Evolutionary conservation across 805 yeast genomes (phyloP), one percentile per base, ranked within the genome.

Genomic region (Starmerella floris): DNA sequence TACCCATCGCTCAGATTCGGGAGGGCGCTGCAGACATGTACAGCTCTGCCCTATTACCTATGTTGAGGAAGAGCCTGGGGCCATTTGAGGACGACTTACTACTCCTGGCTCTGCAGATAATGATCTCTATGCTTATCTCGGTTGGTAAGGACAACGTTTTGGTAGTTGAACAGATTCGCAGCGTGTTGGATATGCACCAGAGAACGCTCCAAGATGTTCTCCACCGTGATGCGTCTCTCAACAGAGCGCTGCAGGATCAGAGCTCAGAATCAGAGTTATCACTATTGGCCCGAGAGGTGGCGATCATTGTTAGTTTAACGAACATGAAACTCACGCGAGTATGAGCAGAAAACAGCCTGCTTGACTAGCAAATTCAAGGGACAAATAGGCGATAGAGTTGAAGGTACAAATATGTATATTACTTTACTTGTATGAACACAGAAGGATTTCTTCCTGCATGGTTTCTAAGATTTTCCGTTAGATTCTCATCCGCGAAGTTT

Each of bases 11-110:
- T 0, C 83, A 80, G 55, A 73, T 81, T 0, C 74, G 82, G 48
- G 56, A 58, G 8, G 97, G 98, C 3, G 85, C 96, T 0, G 73
- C 74, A 39, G 79, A 77, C 42, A 63, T 88, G 41, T 61, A 85
- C 21, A 84, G 83, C 52, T 72, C 79, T 51, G 88, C 79, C 39
- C 58, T 88, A 6, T 77, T 85, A 57, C 70, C 74, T 16, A 65
- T 74, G 1, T 65, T 87, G 41, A 71, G 67, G 43, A 73, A 79
- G 31, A 62, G 62, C 17, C 72, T 84, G 48, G 62, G 83, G 35
- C 58, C 65, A 28, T 67, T 49, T 81, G 55, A 21, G 39, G 77
- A 74, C 56, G 93, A 82, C 45, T 62, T 82, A 17, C 65, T 82
- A 32, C 69, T 78, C 27, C 91, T 94, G 0, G 65, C 79, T 2